Evolutionary conservation across 2,329 filamentous ascomycete genomes (phyloP).

Genomic region (Pestalotiopsis sp.): DNA sequence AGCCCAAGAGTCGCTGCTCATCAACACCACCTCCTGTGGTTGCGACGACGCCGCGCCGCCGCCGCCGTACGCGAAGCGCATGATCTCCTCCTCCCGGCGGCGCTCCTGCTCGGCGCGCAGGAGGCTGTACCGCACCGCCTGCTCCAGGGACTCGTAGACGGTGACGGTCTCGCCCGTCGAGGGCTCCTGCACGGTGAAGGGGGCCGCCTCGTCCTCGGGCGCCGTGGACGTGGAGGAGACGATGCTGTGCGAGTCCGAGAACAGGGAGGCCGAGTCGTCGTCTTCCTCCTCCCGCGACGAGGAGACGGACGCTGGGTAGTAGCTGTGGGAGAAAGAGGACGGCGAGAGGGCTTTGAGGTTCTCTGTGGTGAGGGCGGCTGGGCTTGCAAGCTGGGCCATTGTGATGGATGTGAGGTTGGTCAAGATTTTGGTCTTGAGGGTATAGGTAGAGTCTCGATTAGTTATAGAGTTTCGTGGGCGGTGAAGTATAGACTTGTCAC

Average conservation of each 20-base stretch:
- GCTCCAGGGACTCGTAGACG: constrained; percentile 34
- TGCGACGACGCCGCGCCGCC: constrained; percentile 15
- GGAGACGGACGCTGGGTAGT: background rate
- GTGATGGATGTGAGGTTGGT: background rate
- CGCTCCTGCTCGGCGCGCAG: constrained; percentile 21
- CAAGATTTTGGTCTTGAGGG: background rate
- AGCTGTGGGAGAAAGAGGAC: background rate
- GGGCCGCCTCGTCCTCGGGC: constrained; percentile 15
- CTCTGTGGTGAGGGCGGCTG: background rate
- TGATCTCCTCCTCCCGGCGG: constrained; percentile 19
- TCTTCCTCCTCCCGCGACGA: constrained; percentile 5
- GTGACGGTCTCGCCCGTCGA: constrained; percentile 27
- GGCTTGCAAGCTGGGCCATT: background rate
- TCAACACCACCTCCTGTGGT: background rate
- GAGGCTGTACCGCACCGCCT: constrained; percentile 30
- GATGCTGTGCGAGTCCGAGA: constrained; percentile 16
- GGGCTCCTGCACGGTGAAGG: constrained; percentile 23
- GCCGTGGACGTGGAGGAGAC: constrained; percentile 28
- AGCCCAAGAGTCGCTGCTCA: background rate
- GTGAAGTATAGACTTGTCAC: background rate
- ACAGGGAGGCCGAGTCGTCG: constrained; percentile 22
- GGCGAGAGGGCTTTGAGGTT: constrained; percentile 11
- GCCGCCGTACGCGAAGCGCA: background rate
- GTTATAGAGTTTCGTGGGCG: background rate
- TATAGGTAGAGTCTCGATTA: background rate